These are phyloP conservation scores for Cornus kousa DNA, from an alignment of 148 eudicot species.

Conservation along the genomic window DNA sequence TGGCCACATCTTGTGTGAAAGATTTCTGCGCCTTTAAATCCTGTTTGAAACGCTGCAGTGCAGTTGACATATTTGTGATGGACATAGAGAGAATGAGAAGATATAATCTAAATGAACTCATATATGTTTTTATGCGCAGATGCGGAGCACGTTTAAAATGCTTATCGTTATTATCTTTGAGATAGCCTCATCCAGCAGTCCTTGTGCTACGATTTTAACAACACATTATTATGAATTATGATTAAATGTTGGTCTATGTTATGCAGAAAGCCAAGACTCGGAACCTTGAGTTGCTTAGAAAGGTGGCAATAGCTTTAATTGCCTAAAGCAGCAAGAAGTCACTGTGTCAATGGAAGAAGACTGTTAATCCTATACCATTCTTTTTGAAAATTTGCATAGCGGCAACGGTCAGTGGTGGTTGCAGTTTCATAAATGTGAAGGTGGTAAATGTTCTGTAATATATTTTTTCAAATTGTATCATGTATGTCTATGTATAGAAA, in stretches of 20 bases:
- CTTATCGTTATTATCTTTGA: too few relatives aligned
- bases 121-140: too few relatives aligned
- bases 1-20: too few relatives aligned
- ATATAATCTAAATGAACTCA: too few relatives aligned
- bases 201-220: too few relatives aligned
- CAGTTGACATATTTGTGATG: too few relatives aligned
- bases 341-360: neutral
- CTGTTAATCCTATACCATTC: neutral
- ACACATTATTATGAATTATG: neutral
- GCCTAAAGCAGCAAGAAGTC: constrained; percentile 3
- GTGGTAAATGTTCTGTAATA: constrained; percentile 1
- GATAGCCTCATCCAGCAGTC: too few relatives aligned
- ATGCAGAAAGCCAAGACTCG: constrained; percentile 20
- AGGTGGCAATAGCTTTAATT: constrained; percentile 1
- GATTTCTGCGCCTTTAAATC: too few relatives aligned
- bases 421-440: constrained; percentile 1
- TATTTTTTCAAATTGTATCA: neutral
- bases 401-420: neutral
- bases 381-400: neutral
- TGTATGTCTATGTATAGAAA: neutral
- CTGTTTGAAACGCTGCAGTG: too few relatives aligned
- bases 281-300: constrained; percentile 3
- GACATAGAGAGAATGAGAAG: too few relatives aligned
- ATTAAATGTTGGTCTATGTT: neutral
- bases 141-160: too few relatives aligned